Base-by-base conservation (phyloP, 2,329 filamentous ascomycete genomes). In the Claviceps capensis region DNA sequence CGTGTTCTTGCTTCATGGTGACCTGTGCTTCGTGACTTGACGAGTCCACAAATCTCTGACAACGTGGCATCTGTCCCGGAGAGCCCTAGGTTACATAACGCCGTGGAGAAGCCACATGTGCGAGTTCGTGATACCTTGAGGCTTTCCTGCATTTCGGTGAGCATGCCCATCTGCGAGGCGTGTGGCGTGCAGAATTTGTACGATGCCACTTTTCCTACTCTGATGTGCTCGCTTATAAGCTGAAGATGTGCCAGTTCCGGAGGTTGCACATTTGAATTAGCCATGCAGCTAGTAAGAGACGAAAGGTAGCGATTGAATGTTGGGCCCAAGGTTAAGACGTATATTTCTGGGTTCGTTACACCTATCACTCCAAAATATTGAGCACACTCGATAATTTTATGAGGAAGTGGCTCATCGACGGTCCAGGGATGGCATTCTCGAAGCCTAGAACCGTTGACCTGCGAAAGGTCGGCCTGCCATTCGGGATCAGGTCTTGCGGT, bases 261-360 rank as follows among this genome's bases (percentile, higher is more conserved):
- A 4, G 67, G 67, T 42, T 70, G 67, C 4, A 67, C 53, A 19
- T 56, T 58, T 1, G 64, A 54, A 2, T 60, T 59, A 1, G 67
- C 63, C 41, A 69, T 58, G 11, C 65, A 63, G 4, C 62, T 63
- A 5, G 67, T 69, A 59, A 68, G 59, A 4, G 66, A 65, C 2
- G 67, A 68, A 6, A 70, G 57, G 46, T 63, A 68, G 22, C 67
- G 63, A 42, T 63, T 68, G 51, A 68, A 70, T 5, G 65, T 62
- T 19, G 62, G 56, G 2, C 67, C 67, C 3, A 69, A 52, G 1
- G 67, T 69, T 43, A 69, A 54, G 9, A 59, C 62, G 53, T 67
- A 68, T 5, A 69, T 59, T 43, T 67, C 66, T 0, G 66, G 65
- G 50, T 70, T 70, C 8, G 65, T 67, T 16, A 69, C 41, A 1